phyloP scores from a whole-genome alignment of 306 rosid genomes.

The Medicago truncatula region DNA sequence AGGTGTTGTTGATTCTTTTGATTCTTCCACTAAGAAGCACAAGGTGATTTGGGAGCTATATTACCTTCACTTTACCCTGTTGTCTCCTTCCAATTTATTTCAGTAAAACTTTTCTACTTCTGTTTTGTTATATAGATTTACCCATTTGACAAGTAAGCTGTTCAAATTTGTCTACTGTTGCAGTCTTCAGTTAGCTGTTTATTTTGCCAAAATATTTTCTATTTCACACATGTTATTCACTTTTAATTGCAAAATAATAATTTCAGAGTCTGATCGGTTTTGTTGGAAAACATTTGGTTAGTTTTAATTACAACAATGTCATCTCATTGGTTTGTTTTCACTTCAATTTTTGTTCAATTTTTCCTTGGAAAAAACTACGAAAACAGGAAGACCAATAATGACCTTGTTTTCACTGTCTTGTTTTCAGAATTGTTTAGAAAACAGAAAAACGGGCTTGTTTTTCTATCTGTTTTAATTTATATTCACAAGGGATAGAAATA shows the following conservation, averaged over 20 bases:
- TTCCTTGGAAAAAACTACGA: not conserved
- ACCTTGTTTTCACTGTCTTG: constrained; percentile 3
- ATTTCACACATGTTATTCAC: not conserved
- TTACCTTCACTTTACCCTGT: not conserved
- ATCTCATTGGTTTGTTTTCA: not conserved
- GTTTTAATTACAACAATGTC: not conserved
- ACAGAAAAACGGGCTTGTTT: not conserved
- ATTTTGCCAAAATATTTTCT: not conserved
- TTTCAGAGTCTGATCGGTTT: constrained; percentile 6
- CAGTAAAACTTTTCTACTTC: not conserved
- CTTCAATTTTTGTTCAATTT: not conserved
- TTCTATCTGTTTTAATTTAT: not conserved
- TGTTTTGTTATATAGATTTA: constrained; percentile 13
- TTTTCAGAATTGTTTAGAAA: not conserved
- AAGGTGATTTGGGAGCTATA: constrained; percentile 56
- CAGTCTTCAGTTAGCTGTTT: not conserved
- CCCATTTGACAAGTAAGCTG: constrained; percentile 10
- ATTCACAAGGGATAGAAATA: not conserved
- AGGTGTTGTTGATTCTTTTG: constrained; percentile 64
- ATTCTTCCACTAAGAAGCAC: constrained; percentile 62
- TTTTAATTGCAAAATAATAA: constrained; percentile 4
- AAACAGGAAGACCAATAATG: not conserved
- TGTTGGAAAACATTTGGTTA: not conserved
- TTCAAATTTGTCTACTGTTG: not conserved
- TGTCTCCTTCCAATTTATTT: not conserved